Percentiles rank a stretch among this genome's conserved stretches.
These are phyloP conservation scores for Pleurotus djamor DNA, from an alignment of 768 basidiomycete species.

Conservation along the genomic window DNA sequence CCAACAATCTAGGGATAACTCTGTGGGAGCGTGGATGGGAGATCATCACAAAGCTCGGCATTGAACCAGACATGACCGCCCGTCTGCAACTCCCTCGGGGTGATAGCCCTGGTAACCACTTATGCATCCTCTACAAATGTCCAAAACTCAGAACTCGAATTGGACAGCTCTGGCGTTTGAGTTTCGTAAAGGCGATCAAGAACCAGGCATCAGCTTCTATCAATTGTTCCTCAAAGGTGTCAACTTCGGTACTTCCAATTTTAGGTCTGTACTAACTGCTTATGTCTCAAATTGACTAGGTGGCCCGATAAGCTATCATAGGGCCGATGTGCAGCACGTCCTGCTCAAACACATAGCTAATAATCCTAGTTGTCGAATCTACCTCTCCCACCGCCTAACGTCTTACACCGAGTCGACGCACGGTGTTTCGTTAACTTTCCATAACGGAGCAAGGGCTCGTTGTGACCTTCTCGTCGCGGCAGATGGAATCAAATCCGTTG, in stretches of 20 bases:
- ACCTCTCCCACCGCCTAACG: slow-evolving; percentile 37
- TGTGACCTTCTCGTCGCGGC: slow-evolving; percentile 38
- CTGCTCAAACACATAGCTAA: slow-evolving; percentile 30
- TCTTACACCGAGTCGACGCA: slow-evolving; percentile 23
- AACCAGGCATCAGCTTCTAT: slow-evolving; percentile 25
- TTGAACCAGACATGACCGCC: slow-evolving; percentile 11
- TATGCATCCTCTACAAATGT: slow-evolving; percentile 8
- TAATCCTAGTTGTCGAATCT: slow-evolving; percentile 22
- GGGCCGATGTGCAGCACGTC: slow-evolving; percentile 41
- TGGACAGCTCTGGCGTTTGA: slow-evolving; percentile 18
- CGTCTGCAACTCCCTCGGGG: neutral
- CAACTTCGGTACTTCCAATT: neutral
- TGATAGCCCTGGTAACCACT: neutral
- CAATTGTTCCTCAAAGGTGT: slow-evolving; percentile 18
- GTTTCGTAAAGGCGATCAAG: slow-evolving; percentile 30
- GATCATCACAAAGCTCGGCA: slow-evolving; percentile 18
- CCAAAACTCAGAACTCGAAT: neutral
- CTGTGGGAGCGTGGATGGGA: slow-evolving; percentile 27
- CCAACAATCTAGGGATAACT: slow-evolving; percentile 20
- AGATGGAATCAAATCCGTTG: slow-evolving; percentile 32
- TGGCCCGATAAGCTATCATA: slow-evolving; percentile 28
- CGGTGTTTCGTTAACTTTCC: slow-evolving; percentile 20
- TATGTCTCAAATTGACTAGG: slow-evolving; percentile 13
- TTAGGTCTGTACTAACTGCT: neutral
- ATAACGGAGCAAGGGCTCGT: slow-evolving; percentile 18